phyloP scores from a whole-genome alignment of 2,329 filamentous ascomycete species.

The Aspergillus oerlinghausenensis region DNA sequence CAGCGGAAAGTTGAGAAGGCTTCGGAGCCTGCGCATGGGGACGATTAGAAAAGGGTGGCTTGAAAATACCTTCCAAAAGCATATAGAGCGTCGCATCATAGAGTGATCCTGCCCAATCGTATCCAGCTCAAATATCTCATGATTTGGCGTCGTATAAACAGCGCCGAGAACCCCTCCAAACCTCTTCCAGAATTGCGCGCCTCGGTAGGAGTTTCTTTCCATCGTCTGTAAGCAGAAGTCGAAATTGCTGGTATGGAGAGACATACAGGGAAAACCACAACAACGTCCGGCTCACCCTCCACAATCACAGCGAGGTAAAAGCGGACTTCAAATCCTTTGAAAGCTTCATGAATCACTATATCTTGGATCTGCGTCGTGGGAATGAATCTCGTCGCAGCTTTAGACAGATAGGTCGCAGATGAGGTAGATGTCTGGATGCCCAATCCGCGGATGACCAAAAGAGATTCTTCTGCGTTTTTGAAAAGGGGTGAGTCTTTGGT shows the following conservation, averaged over 20 bases:
- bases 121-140: constrained; percentile 22
- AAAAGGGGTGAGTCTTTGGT: constrained; percentile 7
- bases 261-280: constrained; percentile 85
- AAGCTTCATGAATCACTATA: constrained; percentile 91
- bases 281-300: constrained; percentile 77
- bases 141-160: constrained; percentile 71
- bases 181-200: constrained; percentile 71
- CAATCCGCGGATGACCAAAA: constrained; percentile 81
- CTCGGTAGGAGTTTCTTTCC: constrained; percentile 63
- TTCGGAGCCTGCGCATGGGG: constrained; percentile 14
- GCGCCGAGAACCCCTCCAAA: constrained; percentile 80
- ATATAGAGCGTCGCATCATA: constrained; percentile 3
- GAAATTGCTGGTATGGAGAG: background rate
- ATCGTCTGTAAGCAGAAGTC: background rate
- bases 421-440: constrained; percentile 83
- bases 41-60: constrained; percentile 5
- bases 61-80: constrained; percentile 8
- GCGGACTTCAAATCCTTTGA: constrained; percentile 82
- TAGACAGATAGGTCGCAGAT: constrained; percentile 62
- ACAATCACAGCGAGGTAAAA: constrained; percentile 90
- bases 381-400: constrained; percentile 67
- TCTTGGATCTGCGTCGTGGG: constrained; percentile 90
- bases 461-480: constrained; percentile 62
- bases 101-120: background rate
- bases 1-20: constrained; percentile 37